A percentile compares a stretch with the other conserved stretches of the same genome.
These are phyloP conservation scores for Scutellaria barbata DNA, from an alignment of 257 asterid species.

Conservation along the genomic window DNA sequence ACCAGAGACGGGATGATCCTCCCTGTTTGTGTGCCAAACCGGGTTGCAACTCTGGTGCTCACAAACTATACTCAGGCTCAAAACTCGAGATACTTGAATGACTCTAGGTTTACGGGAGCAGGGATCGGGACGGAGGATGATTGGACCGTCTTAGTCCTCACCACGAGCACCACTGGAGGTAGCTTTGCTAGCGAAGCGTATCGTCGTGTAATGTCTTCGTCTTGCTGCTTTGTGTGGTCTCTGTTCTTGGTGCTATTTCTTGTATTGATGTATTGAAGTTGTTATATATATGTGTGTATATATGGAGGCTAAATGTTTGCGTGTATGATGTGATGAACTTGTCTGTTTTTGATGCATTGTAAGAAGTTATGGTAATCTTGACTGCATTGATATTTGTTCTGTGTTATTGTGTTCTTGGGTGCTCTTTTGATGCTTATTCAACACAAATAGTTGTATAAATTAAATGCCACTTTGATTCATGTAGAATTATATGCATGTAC, in stretches of 20 bases:
- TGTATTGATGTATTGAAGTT: constrained; percentile 18
- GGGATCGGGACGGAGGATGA: constrained; percentile 74
- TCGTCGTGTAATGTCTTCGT: neutral
- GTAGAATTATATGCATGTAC: no score
- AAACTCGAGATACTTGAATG: constrained; percentile 53
- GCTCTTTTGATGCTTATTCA: no score
- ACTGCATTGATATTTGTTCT: no score
- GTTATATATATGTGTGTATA: neutral
- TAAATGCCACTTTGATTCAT: no score
- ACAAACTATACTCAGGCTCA: constrained; percentile 72
- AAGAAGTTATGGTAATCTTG: no score
- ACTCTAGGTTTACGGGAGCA: constrained; percentile 59
- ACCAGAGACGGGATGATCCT: constrained; percentile 65
- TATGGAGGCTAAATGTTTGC: neutral
- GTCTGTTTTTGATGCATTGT: no score
- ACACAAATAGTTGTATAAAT: no score
- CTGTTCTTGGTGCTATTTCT: constrained; percentile 27
- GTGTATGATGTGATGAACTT: neutral
- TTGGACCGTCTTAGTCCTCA: constrained; percentile 77
- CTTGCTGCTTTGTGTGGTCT: neutral
- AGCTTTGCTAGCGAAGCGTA: constrained; percentile 50
- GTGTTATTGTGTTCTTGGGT: no score
- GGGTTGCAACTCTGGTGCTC: constrained; percentile 70
- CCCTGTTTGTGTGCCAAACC: constrained; percentile 76
- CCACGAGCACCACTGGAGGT: constrained; percentile 64